Base-by-base conservation (phyloP, 345 rosid species). In the Acer yangbiense region DNA sequence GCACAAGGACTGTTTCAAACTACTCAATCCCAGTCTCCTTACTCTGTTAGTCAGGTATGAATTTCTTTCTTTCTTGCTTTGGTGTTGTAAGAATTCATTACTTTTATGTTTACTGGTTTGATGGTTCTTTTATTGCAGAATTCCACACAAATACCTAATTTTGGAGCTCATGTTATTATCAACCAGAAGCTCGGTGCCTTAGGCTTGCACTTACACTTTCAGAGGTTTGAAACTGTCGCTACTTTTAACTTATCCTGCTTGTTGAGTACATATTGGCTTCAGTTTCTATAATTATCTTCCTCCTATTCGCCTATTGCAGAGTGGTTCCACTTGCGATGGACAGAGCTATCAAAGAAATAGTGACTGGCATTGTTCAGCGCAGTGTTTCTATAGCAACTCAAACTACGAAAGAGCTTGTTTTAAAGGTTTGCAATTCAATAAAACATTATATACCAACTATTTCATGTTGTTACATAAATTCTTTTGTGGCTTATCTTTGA, bases 361-460 rank as follows among this genome's bases (percentile, higher is more conserved):
- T 96, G 71, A 73, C 94, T 74, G 88, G 93, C 76, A 92, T 94
- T 84, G 97, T 96, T 83, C 98, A 96, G 83, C 93, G 97, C 69
- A 96, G 99, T 85, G 99, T 96, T 85, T 91, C 97, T 57, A 94
- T 96, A 83, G 98, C 99, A 64, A 92, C 97, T 68, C 98, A 96
- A 84, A 96, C 98, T 65, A 94, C 98, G 69, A 96, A 96, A 84
- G 98, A 96, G 82, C 97, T 96, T 84, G 99, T 96, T 77, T 81
- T 96, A 72, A 96, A 96, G 99, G 99, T 95, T 79, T 75, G 82
- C 69, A 25, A n/a, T 68, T 79, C 64, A 73, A 58, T 10, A 39
- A 62, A 73, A 74, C 57, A n/a, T 71, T 63, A 13, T 11, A 5
- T 68, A n/a, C 55, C 67, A 50, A 75, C 6, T 72, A 7, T 14